Evolutionary conservation across 768 basidiomycete genomes (phyloP), one percentile per base, ranked within the genome.

Genomic region (Russula abietina): DNA sequence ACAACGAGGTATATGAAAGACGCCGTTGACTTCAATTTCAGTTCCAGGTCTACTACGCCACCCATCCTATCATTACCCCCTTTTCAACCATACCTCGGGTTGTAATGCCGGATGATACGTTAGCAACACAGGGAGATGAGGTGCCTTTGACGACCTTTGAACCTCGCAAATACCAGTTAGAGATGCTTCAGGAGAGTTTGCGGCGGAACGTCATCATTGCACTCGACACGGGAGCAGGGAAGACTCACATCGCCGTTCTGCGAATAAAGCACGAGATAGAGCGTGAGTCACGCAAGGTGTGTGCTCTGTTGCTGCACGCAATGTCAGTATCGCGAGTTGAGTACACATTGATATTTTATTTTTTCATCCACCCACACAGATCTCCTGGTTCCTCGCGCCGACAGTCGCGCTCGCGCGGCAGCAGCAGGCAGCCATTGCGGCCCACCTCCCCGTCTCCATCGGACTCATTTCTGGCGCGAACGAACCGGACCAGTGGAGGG

Each of bases 401-500:
- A 91, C 89, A 0, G 88, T 90, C 7, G 81, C 88, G 0, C 76
- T 91, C 3, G 89, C 88, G 66, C 79, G 84, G 59, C 89, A 91
- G 70, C 89, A 91, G 69, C 73, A 75, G 52, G 64, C 67, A 4
- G 87, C 87, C 17, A 87, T 91, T 55, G 67, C 77, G 49, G 70
- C 69, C 3, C 78, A 80, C 9, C 77, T 89, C 22, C 82, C 86
- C 0, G 82, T 82, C 2, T 76, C 81, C 1, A 87, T 87, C 12
- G 88, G 87, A 10, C 72, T 87, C 17, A 83, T 91, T 39, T 87
- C 88, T 2, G 88, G 89, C 14, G 75, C 83, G 1, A 76, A 82
- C 41, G 85, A 88, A 64, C 89, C 89, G n/a, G 81, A 88, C 66
- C 89, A 90, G 59, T 91, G 89, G 89, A 88, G 80, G 64, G 77